These are phyloP conservation scores for Pythium sp. DNA, from an alignment of 352 stramenopile species.

Conservation along the genomic window DNA sequence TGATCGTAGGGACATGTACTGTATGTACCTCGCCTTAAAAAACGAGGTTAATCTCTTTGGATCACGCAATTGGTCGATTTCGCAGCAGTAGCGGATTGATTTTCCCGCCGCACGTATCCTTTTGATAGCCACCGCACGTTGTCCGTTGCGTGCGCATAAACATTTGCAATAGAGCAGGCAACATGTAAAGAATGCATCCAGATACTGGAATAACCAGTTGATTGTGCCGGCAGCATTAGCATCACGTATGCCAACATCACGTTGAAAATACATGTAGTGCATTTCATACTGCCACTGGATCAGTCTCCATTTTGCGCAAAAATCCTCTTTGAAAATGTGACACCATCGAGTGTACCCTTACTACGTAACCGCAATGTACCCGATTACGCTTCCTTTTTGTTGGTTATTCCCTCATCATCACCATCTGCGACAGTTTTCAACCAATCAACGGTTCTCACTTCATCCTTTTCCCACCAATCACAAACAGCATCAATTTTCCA, in stretches of 20 bases:
- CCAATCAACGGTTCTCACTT: not conserved
- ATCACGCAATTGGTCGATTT: not conserved
- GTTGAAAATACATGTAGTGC: too few relatives aligned
- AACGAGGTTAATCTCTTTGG: too few relatives aligned
- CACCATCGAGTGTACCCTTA: not conserved
- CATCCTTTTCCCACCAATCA: constrained; percentile 1
- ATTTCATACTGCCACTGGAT: not conserved
- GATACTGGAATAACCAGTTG: not conserved
- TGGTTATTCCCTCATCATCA: not conserved
- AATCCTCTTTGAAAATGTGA: not conserved
- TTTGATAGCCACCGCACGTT: not conserved
- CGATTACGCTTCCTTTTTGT: not conserved
- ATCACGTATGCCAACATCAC: not conserved
- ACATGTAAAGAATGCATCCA: too few relatives aligned
- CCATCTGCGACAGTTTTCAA: constrained; percentile 4
- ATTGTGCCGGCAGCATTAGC: not conserved
- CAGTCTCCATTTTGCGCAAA: not conserved
- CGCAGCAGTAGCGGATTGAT: not conserved
- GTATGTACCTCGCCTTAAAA: not conserved
- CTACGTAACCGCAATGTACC: not conserved
- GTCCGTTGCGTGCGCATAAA: not conserved
- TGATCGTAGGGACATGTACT: not conserved
- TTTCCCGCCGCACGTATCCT: not conserved
- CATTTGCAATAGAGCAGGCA: not conserved
- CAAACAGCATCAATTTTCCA: not conserved